Evolutionary conservation across 2,329 filamentous ascomycete species (phyloP), one percentile per base, ranked within the genome.

Genomic region (Clathrospora elynae): DNA sequence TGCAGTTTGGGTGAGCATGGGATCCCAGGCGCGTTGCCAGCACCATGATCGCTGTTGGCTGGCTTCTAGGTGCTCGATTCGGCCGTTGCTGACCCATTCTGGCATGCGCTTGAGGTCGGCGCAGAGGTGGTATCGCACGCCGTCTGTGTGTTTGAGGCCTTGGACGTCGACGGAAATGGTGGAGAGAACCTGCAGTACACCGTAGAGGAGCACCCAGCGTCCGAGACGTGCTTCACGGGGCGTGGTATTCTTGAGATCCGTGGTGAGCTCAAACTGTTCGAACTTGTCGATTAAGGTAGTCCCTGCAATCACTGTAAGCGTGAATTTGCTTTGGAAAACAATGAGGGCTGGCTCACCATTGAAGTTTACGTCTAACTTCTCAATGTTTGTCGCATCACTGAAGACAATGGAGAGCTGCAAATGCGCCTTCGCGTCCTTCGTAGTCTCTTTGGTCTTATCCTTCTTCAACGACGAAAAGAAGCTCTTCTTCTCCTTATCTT

Each of bases 161-260:
- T 62, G 60, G 0, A 70, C 66, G 37, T 74, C 72, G 38, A 74
- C 71, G 8, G 71, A 72, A 4, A 75, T 53, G 2, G 61, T 71
- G 7, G 71, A 71, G 3, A 75, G 62, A 6, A 71, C 59, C 51
- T 75, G 73, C 2, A 75, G 51, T 30, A 71, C 62, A 23, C 65
- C 69, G 42, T 74, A 73, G 17, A 75, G 53, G 6, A 74, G 66
- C 14, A 75, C 57, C 73, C 73, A 75, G 10, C 71, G 68, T 12
- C 72, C 73, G 19, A 73, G 65, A 12, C 73, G 71, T 23, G 71
- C 71, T 51, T 73, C 70, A 13, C 67, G 64, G 2, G 71, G 69
- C 1, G 70, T 62, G 22, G 59, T 48, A 13, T 55, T 55, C 25
- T 61, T 61, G 12, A 71, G 53, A 19, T 66, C 57, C 3, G 66